Percentiles rank a stretch among this genome's conserved stretches.
These are phyloP conservation scores for Psophocarpus tetragonolobus DNA, from an alignment of 306 rosid genomes.

Conservation along the genomic window DNA sequence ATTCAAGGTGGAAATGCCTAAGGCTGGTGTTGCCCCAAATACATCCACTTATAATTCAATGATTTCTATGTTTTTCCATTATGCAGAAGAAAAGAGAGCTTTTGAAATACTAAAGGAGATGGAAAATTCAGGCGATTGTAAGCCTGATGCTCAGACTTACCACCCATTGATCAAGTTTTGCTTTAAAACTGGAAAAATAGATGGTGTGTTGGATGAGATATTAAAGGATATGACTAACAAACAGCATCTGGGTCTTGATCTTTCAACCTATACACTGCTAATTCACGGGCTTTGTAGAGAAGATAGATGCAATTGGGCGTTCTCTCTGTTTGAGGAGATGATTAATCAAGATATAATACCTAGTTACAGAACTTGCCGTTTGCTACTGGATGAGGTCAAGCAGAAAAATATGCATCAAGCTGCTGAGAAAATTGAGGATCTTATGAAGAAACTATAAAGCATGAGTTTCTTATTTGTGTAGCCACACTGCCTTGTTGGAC, in stretches of 20 bases:
- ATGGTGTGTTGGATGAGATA: slow-evolving; percentile 46
- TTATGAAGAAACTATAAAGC: slow-evolving; percentile 61
- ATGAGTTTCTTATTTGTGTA: neutral
- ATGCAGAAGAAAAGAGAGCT: slow-evolving; percentile 59
- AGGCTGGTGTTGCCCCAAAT: slow-evolving; percentile 50
- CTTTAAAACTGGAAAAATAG: slow-evolving; percentile 58
- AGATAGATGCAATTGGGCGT: slow-evolving; percentile 67
- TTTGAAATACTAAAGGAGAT: slow-evolving; percentile 51
- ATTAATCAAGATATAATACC: slow-evolving; percentile 67
- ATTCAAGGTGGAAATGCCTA: slow-evolving; percentile 65
- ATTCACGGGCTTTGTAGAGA: slow-evolving; percentile 84
- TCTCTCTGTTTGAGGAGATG: slow-evolving; percentile 73
- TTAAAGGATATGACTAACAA: slow-evolving; percentile 67
- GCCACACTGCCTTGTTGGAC: neutral
- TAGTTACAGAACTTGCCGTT: slow-evolving; percentile 65
- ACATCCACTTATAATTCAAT: slow-evolving; percentile 79
- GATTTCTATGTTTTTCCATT: slow-evolving; percentile 76
- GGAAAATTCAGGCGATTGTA: slow-evolving; percentile 65
- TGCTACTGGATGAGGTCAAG: slow-evolving; percentile 68
- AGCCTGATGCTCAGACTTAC: slow-evolving; percentile 82
- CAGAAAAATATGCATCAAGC: slow-evolving; percentile 62
- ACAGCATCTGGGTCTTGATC: slow-evolving; percentile 75
- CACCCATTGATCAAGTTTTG: slow-evolving; percentile 80
- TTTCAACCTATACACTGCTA: slow-evolving; percentile 69
- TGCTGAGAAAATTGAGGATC: slow-evolving; percentile 65